Percentiles rank a stretch among this genome's conserved stretches.
These are phyloP conservation scores for Phytophthora sp. DNA, from an alignment of 352 stramenopile species.

Conservation along the genomic window DNA sequence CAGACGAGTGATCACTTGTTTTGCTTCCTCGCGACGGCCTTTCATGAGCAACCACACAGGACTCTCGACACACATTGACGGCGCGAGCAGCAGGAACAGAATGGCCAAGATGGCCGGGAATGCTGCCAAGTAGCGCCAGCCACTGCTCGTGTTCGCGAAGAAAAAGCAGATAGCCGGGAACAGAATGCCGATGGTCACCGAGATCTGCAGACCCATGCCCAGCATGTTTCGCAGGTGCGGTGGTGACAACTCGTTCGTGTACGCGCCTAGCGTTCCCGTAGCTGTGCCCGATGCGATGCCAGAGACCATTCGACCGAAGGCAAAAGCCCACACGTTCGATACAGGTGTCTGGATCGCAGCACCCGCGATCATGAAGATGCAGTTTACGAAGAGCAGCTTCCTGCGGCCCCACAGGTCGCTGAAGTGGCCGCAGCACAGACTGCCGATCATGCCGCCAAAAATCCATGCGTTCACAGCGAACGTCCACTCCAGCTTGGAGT, in stretches of 20 bases:
- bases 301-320: conserved; percentile 38
- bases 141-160: conserved; percentile 27
- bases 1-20: conserved; percentile 36
- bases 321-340: conserved; percentile 30
- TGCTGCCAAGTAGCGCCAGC: conserved; percentile 45
- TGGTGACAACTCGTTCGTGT: conserved; percentile 24
- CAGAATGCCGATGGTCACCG: conserved; percentile 35
- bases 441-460: conserved; percentile 57
- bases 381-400: conserved; percentile 26
- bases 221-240: conserved; percentile 28
- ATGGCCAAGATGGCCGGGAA: conserved; percentile 50
- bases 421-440: conserved; percentile 37
- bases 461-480: conserved; percentile 58
- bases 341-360: conserved; percentile 33
- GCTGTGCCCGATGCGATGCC: conserved; percentile 38
- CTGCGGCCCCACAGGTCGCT: conserved; percentile 16
- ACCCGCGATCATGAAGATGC: conserved; percentile 45
- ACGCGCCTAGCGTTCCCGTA: conserved; percentile 13
- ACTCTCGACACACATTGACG: conserved; percentile 34
- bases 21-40: conserved; percentile 16
- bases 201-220: conserved; percentile 37
- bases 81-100: conserved; percentile 46
- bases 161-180: conserved; percentile 29
- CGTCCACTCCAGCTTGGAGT: conserved; percentile 27
- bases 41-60: conserved; percentile 30